These are phyloP conservation scores for Asterophora parasitica DNA, from an alignment of 768 basidiomycete genomes.

Conservation along the genomic window DNA sequence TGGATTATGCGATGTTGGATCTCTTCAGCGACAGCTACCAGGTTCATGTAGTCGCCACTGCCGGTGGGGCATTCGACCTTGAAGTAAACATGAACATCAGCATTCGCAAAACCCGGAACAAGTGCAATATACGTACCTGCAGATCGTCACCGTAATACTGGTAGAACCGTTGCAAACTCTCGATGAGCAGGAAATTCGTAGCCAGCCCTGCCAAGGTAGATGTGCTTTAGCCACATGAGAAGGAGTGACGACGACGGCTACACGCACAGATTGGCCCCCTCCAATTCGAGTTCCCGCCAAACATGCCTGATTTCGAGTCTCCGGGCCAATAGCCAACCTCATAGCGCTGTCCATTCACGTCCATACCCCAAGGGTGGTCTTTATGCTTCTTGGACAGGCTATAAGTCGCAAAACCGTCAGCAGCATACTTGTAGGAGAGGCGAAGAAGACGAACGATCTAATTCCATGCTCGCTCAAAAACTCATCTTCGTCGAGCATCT, in stretches of 20 bases:
- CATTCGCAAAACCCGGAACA: not conserved
- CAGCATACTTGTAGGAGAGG: not conserved
- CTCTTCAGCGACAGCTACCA: slow-evolving; percentile 91
- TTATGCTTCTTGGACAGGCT: slow-evolving; percentile 89
- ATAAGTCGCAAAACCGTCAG: not conserved
- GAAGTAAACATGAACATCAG: not conserved
- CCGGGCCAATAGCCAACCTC: slow-evolving; percentile 98
- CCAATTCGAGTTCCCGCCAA: slow-evolving; percentile 98
- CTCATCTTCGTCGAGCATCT: slow-evolving; percentile 97
- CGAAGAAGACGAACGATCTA: slow-evolving; percentile 68
- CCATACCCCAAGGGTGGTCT: slow-evolving; percentile 91
- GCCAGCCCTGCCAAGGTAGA: slow-evolving; percentile 69
- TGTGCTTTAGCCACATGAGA: not conserved
- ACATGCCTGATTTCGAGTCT: slow-evolving; percentile 96
- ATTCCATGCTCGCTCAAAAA: slow-evolving; percentile 96
- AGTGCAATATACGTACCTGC: slow-evolving; percentile 36
- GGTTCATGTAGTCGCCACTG: slow-evolving; percentile 96
- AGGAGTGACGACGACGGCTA: not conserved
- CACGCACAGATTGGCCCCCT: slow-evolving; percentile 80
- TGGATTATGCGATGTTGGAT: slow-evolving; percentile 99
- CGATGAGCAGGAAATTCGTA: slow-evolving; percentile 92
- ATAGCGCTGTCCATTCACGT: slow-evolving; percentile 87
- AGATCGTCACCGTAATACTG: slow-evolving; percentile 94
- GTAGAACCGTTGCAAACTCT: slow-evolving; percentile 94
- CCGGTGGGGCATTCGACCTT: slow-evolving; percentile 96